These are phyloP conservation scores for Carex sylvatica DNA, from an alignment of 202 grass and related monocot species.

Conservation along the genomic window DNA sequence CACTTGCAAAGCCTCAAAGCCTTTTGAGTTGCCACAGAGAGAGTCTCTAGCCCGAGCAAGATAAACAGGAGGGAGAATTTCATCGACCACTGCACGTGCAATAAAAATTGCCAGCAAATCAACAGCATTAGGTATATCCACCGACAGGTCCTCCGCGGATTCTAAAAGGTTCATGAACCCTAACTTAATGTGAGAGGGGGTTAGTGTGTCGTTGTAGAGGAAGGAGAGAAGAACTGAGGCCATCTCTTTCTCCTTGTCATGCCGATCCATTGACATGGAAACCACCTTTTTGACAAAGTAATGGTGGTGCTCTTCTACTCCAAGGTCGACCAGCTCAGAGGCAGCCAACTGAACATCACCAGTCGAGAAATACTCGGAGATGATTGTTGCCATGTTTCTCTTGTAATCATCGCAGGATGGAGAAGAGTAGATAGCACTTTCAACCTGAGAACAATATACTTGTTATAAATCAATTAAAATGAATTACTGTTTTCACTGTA, in stretches of 20 bases:
- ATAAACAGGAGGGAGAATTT: conserved; percentile 86
- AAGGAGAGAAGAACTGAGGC: conserved; percentile 75
- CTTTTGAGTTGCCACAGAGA: conserved; percentile 57
- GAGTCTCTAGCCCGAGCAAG: conserved; percentile 47
- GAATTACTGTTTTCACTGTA: neutral
- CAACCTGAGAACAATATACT: conserved; percentile 27
- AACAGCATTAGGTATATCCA: conserved; percentile 81
- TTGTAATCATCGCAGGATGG: conserved; percentile 66
- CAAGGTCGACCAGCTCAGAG: conserved; percentile 67
- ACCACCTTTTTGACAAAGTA: conserved; percentile 92
- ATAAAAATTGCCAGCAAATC: conserved; percentile 82
- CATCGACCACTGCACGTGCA: conserved; percentile 86
- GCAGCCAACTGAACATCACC: conserved; percentile 74
- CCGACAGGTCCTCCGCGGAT: conserved; percentile 68
- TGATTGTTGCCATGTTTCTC: conserved; percentile 57
- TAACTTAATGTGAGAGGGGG: conserved; percentile 61
- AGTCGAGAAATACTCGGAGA: conserved; percentile 86
- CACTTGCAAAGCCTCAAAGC: conserved; percentile 65
- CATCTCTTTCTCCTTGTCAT: conserved; percentile 99
- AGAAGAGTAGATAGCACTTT: conserved; percentile 44
- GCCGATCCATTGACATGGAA: conserved; percentile 95
- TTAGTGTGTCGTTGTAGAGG: conserved; percentile 75
- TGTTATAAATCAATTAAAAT: conserved; percentile 4
- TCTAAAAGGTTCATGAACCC: conserved; percentile 88
- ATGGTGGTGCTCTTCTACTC: conserved; percentile 64